Base-by-base conservation (phyloP, 2,329 filamentous ascomycete genomes). In the Paecilomyces dactylethromorphus region DNA sequence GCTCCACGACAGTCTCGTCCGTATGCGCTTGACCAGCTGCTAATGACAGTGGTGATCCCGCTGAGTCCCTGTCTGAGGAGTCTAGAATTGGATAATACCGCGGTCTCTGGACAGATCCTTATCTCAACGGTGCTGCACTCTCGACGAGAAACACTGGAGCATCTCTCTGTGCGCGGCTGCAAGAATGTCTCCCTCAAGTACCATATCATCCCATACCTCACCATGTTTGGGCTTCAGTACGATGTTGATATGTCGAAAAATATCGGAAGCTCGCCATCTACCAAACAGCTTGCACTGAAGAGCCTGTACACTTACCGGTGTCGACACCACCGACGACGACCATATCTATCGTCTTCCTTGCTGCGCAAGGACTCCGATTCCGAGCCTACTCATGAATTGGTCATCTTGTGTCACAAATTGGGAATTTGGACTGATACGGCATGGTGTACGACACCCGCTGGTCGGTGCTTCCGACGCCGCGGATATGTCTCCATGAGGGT, bases 181-280 rank as follows among this genome's bases (percentile, higher is more conserved):
- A 85, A 86, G 71, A 85, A 86, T 68, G 84, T 86, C 39, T 85
- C 83, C 12, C 79, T 86, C 63, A 86, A 86, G 67, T 86, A 86
- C 66, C 83, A 86, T 66, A 82, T 86, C 60, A 82, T 85, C 56
- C 84, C 84, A 1, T 85, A 84, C 63, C 76, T 82, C 54, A 78
- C 75, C 52, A 75, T 80, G 74, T 78, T 77, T 58, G 76, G 75
- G 4, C 65, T 78, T 32, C 74, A 74, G 60, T 74, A 68, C 57
- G 74, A 75, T 71, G 73, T 78, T 67, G 77, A 72, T 69, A 78
- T 79, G 73, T 71, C 70, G 58, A 74, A 72, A 54, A 76, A 70
- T 32, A 68, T 67, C 39, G 74, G 69, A 8, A 69, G 63, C 54
- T 69, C 68, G 8, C 64, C 68, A 5, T 60, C 66, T 21, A 72